Conservation (phyloP, 495 filamentous ascomycete species). For the Aspergillus affinis region DNA sequence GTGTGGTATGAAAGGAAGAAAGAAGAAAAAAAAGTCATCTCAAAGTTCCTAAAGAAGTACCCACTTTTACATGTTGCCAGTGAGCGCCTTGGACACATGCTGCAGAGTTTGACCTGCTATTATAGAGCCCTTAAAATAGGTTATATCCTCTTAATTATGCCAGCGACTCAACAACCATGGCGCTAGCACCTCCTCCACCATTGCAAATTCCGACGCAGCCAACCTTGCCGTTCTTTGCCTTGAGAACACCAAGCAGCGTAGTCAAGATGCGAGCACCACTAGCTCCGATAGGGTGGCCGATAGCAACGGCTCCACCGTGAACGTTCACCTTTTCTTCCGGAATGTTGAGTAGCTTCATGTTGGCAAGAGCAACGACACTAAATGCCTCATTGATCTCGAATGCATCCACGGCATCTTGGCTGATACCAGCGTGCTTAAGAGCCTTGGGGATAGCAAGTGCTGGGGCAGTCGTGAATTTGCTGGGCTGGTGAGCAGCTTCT, state of each 20-base stretch:
- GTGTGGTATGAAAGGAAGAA: too few relatives aligned
- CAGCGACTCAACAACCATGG: constrained; percentile 77
- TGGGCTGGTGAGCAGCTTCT: constrained; percentile 84
- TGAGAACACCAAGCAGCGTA: constrained; percentile 86
- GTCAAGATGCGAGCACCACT: constrained; percentile 91
- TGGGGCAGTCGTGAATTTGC: constrained; percentile 93
- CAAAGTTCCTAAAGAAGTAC: not conserved
- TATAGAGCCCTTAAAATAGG: not conserved
- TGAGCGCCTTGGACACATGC: not conserved
- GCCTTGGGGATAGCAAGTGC: constrained; percentile 97
- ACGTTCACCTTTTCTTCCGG: constrained; percentile 88
- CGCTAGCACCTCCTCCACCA: constrained; percentile 90
- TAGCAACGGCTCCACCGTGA: constrained; percentile 91
- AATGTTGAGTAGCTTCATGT: constrained; percentile 83
- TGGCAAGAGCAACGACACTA: constrained; percentile 92
- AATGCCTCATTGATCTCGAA: constrained; percentile 99
- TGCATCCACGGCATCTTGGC: constrained; percentile 74
- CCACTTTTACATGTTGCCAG: not conserved
- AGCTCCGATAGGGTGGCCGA: constrained; percentile 91
- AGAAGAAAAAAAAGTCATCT: too few relatives aligned
- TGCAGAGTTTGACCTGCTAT: not conserved
- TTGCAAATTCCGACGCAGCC: constrained; percentile 97
- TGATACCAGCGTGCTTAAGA: constrained; percentile 82
- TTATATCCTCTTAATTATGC: constrained; percentile 19
- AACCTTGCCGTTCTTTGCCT: constrained; percentile 87